Evolutionary conservation across 345 rosid species (phyloP), one percentile per base, ranked within the genome.

Genomic region (Pugionium cornutum): DNA sequence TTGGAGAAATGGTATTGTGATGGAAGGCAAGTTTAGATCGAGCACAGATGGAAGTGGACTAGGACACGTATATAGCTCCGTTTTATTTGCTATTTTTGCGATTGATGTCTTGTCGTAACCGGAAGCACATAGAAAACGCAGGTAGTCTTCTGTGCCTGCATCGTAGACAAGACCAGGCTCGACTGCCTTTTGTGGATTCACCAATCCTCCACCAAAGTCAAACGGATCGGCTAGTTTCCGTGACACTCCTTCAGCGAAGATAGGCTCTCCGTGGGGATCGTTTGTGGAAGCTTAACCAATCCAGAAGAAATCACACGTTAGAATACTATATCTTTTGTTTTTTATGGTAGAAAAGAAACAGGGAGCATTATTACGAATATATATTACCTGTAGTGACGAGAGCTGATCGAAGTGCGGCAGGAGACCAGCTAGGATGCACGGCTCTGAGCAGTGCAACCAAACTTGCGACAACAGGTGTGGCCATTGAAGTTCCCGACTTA

Each of bases 161-260:
- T 87, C 87, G 50, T 84, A 84, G 2, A 89, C 62, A 25, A 89
- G 74, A 35, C 91, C 88, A 0, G 87, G 88, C 39, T 77, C 66
- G 31, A 71, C 66, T 31, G 92, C 89, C 32, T 56, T 70, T 0
- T 78, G 64, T 2, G 92, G 87, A 56, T 78, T 78, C 8, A 84
- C 77, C 47, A 84, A 78, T 8, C 88, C 89, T 3, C 84, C 79
- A 5, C 95, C 97, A 5, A 33, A 70, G 6, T 81, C 82, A 7
- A 84, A 84, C 9, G 83, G 39, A 43, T 82, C 76, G 2, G 88
- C 83, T 7, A 76, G 82, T 40, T 73, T 56, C 8, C 30, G 44
- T 6, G 72, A 40, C 1, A 66, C 59, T 4, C 61, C 80, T 1
- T 85, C 80, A 37, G 85, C 84, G 27, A 68, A 39, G 18, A 83